Evolutionary conservation across 2,329 filamentous ascomycete genomes (phyloP), one percentile per base, ranked within the genome.

Genomic region (Graphilbum fragrans): DNA sequence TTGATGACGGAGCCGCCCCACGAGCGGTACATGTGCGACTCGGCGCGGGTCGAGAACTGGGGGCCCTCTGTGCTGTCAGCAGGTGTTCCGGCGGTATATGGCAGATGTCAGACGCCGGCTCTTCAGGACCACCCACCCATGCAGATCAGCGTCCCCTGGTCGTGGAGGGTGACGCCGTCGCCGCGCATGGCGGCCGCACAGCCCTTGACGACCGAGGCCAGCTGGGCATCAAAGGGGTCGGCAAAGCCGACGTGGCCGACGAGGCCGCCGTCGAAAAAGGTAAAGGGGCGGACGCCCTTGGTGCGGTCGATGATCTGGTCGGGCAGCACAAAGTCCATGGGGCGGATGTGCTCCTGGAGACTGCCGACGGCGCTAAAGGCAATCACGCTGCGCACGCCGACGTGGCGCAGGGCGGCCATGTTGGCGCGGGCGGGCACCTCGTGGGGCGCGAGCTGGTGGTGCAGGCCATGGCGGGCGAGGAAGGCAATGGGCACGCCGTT

Each of bases 221-320:
- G 69, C 42, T 72, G 69, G 51, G 72, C 71, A 60, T 96, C 92
- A 57, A 98, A 98, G 2, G 92, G 92, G 58, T 96, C 92, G 21
- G 86, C 92, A 58, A 98, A 96, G 36, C 87, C 85, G 35, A 96
- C 84, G 60, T 98, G 92, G 31, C 85, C 86, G 16, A 98, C 92
- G 50, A 94, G 77, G 23, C 92, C 92, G 50, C 77, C 77, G 63
- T 90, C 85, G 59, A 96, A 98, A 68, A 94, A 98, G 21, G 92
- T 96, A 61, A 90, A 95, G 2, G 90, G 87, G 8, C 92, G 74
- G 48, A 94, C 72, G 41, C 90, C 92, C 74, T 95, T 96, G 51
- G 90, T 96, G 48, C 90, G 85, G 67, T 98, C 92, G 58, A 96
- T 95, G 60, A 94, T 76, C 68, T 98, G 92, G 64, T 95, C 87